These are phyloP conservation scores for Ophiostoma sp. DNA, from an alignment of 2,329 filamentous ascomycete genomes.

Conservation along the genomic window DNA sequence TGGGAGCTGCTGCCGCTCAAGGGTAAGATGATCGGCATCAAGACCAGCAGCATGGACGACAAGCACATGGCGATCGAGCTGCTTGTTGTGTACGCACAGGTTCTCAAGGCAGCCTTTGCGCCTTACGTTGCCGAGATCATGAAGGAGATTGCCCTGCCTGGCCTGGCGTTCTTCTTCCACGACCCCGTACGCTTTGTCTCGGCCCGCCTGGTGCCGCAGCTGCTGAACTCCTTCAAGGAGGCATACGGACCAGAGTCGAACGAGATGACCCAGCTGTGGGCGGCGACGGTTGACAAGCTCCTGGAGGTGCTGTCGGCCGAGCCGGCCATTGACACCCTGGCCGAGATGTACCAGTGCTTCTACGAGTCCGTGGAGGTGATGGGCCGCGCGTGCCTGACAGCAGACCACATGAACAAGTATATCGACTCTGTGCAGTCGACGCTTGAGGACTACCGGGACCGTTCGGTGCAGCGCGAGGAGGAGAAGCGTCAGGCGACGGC, in stretches of 20 bases:
- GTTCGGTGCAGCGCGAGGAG: constrained; percentile 76
- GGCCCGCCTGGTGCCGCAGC: constrained; percentile 86
- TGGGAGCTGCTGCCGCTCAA: constrained; percentile 97
- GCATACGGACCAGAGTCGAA: constrained; percentile 75
- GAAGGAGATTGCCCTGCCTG: constrained; percentile 91
- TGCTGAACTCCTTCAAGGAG: constrained; percentile 91
- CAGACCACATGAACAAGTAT: constrained; percentile 76
- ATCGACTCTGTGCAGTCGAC: constrained; percentile 80
- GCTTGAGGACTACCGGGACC: constrained; percentile 85
- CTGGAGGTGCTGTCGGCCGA: constrained; percentile 90
- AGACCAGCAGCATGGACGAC: constrained; percentile 92
- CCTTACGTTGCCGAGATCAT: constrained; percentile 89
- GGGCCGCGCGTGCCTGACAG: constrained; percentile 73
- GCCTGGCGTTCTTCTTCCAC: constrained; percentile 97
- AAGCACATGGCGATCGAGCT: constrained; percentile 99
- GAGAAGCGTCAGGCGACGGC: constrained; percentile 67
- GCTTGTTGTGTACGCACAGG: constrained; percentile 93
- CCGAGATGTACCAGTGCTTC: constrained; percentile 99
- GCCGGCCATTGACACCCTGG: constrained; percentile 90
- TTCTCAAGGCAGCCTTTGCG: constrained; percentile 87
- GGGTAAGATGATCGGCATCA: constrained; percentile 97
- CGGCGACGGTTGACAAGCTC: constrained; percentile 77
- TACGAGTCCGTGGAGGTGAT: constrained; percentile 96
- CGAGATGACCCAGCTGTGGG: constrained; percentile 78
- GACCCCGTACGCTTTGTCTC: constrained; percentile 93